Evolutionary conservation across 495 filamentous ascomycete species (phyloP).

Genomic region (Talaromyces wortmannii): DNA sequence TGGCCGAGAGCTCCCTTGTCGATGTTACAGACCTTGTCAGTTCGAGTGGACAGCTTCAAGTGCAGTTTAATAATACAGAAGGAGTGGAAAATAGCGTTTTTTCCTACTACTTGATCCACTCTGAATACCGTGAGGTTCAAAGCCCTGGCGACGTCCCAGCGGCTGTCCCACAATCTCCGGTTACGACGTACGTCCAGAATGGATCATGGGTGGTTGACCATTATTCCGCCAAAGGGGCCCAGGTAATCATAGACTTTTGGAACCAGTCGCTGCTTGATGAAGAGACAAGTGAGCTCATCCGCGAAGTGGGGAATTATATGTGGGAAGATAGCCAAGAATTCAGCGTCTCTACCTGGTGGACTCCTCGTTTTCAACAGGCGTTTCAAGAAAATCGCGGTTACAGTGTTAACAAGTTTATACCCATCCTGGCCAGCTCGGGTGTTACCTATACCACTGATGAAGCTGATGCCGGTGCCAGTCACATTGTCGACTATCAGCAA

Average conservation of each 20-base stretch:
- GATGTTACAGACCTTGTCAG: neutral
- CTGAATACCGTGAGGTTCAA: neutral
- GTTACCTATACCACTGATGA: constrained; percentile 15
- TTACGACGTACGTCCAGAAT: constrained; percentile 10
- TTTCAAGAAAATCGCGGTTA: constrained; percentile 14
- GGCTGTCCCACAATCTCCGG: too few relatives aligned
- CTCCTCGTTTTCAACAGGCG: constrained; percentile 8
- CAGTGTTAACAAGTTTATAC: constrained; percentile 9
- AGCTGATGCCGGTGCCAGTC: constrained; percentile 7
- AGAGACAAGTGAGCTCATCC: constrained; percentile 14
- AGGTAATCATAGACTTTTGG: constrained; percentile 18
- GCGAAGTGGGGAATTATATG: constrained; percentile 20
- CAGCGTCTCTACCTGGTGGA: constrained; percentile 11
- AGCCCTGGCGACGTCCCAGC: too few relatives aligned
- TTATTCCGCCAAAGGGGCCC: constrained; percentile 20
- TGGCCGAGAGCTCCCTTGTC: neutral
- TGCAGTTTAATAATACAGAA: neutral
- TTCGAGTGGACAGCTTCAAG: neutral
- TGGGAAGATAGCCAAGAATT: constrained; percentile 22
- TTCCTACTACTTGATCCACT: neutral
- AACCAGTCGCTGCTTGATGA: constrained; percentile 16
- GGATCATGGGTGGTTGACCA: constrained; percentile 25
- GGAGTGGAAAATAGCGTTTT: neutral
- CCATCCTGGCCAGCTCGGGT: constrained; percentile 7
- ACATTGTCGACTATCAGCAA: constrained; percentile 15